Percentiles rank a stretch among this genome's conserved stretches.
Conservation (phyloP, 2,329 filamentous ascomycete genomes). For the Trichoderma aggressivum region DNA sequence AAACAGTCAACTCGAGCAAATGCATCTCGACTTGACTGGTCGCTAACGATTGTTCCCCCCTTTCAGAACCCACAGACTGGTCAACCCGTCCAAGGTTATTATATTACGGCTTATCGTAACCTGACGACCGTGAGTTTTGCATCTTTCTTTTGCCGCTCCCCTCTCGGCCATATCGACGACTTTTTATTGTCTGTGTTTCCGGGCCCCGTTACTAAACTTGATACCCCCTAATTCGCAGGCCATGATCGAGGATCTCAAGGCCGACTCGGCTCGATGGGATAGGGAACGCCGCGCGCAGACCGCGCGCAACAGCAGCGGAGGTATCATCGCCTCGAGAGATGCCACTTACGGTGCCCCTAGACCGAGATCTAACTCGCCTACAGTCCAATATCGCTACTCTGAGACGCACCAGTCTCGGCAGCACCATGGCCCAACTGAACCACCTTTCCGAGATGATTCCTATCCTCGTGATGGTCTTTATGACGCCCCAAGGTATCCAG, state of each 20-base stretch:
- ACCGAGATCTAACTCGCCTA: constrained; percentile 54
- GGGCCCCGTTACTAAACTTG: background rate
- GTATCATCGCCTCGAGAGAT: constrained; percentile 55
- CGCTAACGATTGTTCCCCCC: background rate
- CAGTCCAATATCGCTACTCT: constrained; percentile 57
- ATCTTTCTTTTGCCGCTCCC: background rate
- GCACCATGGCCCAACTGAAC: constrained; percentile 46
- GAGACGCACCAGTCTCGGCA: constrained; percentile 49
- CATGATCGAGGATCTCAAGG: constrained; percentile 62
- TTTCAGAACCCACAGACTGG: constrained; percentile 53
- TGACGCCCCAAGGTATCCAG: constrained; percentile 48
- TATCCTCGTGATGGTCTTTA: constrained; percentile 42
- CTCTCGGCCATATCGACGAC: background rate
- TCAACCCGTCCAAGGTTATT: constrained; percentile 67
- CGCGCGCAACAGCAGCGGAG: constrained; percentile 53
- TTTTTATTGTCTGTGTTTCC: background rate
- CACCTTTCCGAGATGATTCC: constrained; percentile 34
- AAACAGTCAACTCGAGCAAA: background rate
- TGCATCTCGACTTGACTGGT: background rate
- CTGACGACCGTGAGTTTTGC: constrained; percentile 65
- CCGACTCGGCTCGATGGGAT: constrained; percentile 60
- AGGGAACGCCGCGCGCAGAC: constrained; percentile 56
- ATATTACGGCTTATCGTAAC: constrained; percentile 75
- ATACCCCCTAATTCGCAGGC: constrained; percentile 40
- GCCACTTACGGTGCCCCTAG: constrained; percentile 45